Base-by-base conservation (phyloP, 2,329 filamentous ascomycete genomes). In the Xylaria digitata region DNA sequence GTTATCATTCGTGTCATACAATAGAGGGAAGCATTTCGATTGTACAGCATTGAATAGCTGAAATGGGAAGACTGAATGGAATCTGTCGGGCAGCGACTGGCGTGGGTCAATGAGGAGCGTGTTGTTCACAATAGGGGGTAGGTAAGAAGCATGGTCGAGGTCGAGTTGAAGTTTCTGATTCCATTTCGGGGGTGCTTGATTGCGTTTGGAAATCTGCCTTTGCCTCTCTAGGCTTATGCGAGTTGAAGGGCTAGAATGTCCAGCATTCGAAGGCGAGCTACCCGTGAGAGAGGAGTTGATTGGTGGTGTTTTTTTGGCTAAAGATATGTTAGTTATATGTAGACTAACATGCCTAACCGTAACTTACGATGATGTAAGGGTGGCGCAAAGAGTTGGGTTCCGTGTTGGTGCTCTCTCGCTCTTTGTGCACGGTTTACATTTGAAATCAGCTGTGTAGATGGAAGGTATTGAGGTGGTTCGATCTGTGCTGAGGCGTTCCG, bases 1-100 rank as follows among this genome's bases (percentile, higher is more conserved):
- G 70, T 96, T 97, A 76, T 93, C 86, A 71, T 90, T 86, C 0
- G 87, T 87, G 6, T 84, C 80, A 75, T 92, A 95, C 0, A 92
- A 84, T 0, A 83, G 77, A 0, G 84, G 76, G 71, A 95, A 96
- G 73, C 90, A 93, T 75, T 90, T 93, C 0, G 93, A 96, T 74
- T 96, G 93, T 0, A 95, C 86, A 6, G 90, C 92, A 75, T 96
- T 97, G 81, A 97, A 93, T 0, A 91, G 78, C 1, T 88, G 85
- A 70, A 91, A 96, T 0, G 89, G 85, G 72, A 96, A 96, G 0
- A 95, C 77, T 0, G 86, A 80, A 23, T 88, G 87, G 70, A 93
- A 88, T 43, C 85, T 86, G 78, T 94, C 90, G 1, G 92, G 90
- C 0, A 96, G 80, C 11, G 85, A 82, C 65, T 86, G 81, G 5